A percentile compares a stretch with the other conserved stretches of the same genome.
These are phyloP conservation scores for Lepidopterella palustris DNA, from an alignment of 495 filamentous ascomycete species.

Conservation along the genomic window DNA sequence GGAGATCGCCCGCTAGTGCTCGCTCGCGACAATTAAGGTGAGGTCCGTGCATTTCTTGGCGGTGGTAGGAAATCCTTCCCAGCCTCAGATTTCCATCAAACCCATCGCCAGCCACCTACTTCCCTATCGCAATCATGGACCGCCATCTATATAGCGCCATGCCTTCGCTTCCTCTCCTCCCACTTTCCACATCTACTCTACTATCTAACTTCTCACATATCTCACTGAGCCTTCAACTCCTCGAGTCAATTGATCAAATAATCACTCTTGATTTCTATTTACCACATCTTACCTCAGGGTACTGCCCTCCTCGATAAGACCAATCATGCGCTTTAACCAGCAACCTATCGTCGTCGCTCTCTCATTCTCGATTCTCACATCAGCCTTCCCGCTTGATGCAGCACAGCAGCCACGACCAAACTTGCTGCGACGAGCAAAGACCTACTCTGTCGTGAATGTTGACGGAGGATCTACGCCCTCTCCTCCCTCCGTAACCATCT, in stretches of 20 bases:
- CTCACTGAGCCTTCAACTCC: neutral
- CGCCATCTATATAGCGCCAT: neutral
- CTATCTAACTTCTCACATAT: neutral
- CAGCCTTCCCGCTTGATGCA: neutral
- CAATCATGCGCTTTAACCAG: neutral
- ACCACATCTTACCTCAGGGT: neutral
- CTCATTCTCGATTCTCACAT: neutral
- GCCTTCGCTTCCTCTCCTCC: neutral
- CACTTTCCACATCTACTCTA: neutral
- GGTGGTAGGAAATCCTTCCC: neutral
- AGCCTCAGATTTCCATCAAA: conserved; percentile 3
- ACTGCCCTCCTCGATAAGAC: neutral
- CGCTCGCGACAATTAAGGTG: neutral
- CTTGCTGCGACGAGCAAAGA: neutral
- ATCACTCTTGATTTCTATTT: neutral
- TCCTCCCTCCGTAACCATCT: neutral
- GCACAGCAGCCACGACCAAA: neutral
- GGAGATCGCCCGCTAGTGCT: neutral
- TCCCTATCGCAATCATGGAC: neutral
- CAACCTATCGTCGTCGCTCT: neutral
- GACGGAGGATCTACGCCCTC: neutral
- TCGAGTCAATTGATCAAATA: neutral
- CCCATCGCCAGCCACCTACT: neutral
- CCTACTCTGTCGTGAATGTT: conserved; percentile 1
- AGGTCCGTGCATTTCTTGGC: neutral